Base-by-base conservation (phyloP, 108 stramenopile genomes). In the Skeletonema tropicum region DNA sequence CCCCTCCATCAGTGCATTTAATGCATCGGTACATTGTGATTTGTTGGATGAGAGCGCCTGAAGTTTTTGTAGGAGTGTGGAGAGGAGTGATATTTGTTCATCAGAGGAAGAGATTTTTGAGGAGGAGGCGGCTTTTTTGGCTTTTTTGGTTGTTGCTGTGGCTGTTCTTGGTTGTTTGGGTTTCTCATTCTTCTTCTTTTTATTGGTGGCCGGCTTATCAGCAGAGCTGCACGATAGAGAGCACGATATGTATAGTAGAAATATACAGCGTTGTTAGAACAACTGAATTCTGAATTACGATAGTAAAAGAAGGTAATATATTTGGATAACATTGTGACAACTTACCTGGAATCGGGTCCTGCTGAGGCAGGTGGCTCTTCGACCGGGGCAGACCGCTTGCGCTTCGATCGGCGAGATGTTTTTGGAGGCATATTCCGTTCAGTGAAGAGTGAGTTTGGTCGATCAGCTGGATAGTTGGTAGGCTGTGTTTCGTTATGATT, bases 1-100 rank as follows among this genome's bases (percentile, higher is more conserved):
- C 3, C 74, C 79, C 42, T 79, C 68, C 59, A 74, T 79, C 39
- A 79, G 32, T 13, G 79, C 79, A 7, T 52, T 21, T 26, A 79
- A 36, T 15, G 79, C 79, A 13, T 62, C 19, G 1, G 67, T 69
- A 49, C 79, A 79, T 61, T 60, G 73, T 0, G 74, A 42, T 63
- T 74, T 74, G 26, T 36, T 61, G 4, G 57, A 30, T n/a, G 73
- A 58, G 19, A 75, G 38, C 2, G 60, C 68, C 41, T 68, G 73
- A n/a, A 79, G 55, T 39, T 75, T 36, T 15, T 62, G 25, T 3
- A 79, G 36, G 10, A 79, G 55, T 29, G 66, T 33, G 12, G 65
- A 46, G 5, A 79, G 79, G 17, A 77, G 41, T 2, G 70, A 71
- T 21, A 58, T 29, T 19, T 61, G 64, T 19, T 65, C 57, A n/a